Evolutionary conservation across 371 early-diverging fungal genomes (phyloP).

Genomic region (Mucor velutinosus): DNA sequence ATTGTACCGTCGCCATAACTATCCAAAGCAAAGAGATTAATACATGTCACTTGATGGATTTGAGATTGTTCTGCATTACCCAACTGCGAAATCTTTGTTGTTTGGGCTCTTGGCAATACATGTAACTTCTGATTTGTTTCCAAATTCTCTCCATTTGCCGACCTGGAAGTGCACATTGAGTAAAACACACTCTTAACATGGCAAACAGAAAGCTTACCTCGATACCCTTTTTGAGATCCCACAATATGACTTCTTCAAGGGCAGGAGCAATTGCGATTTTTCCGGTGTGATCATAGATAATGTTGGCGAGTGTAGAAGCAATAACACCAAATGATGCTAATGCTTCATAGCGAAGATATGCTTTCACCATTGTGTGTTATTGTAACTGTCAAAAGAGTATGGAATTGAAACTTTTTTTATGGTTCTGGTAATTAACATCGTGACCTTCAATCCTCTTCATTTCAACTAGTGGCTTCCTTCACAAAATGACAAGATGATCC

Average conservation of each 20-base stretch:
- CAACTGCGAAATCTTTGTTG: conserved; percentile 77
- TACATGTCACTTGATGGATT: background rate
- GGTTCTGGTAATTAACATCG: background rate
- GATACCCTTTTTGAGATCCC: conserved; percentile 87
- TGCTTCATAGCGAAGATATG: conserved; percentile 86
- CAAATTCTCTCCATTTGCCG: conserved; percentile 73
- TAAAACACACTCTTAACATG: background rate
- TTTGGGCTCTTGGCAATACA: conserved; percentile 70
- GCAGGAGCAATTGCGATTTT: conserved; percentile 77
- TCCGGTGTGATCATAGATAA: conserved; percentile 71
- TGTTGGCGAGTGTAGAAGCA: conserved; percentile 67
- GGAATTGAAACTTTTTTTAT: conserved; percentile 2
- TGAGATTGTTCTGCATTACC: conserved; percentile 44
- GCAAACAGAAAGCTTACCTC: conserved; percentile 43
- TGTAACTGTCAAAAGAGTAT: background rate
- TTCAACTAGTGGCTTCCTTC: background rate
- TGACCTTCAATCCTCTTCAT: conserved; percentile 2
- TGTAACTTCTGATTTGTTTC: conserved; percentile 81
- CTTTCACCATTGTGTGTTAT: conserved; percentile 60
- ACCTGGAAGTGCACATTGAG: conserved; percentile 33
- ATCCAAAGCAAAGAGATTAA: background rate
- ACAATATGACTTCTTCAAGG: conserved; percentile 81
- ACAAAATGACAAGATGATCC: background rate
- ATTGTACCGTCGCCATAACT: conserved; percentile 85
- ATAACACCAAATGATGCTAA: conserved; percentile 85